Evolutionary conservation across 2,329 filamentous ascomycete species (phyloP).

Genomic region (Colletotrichum liriopes): DNA sequence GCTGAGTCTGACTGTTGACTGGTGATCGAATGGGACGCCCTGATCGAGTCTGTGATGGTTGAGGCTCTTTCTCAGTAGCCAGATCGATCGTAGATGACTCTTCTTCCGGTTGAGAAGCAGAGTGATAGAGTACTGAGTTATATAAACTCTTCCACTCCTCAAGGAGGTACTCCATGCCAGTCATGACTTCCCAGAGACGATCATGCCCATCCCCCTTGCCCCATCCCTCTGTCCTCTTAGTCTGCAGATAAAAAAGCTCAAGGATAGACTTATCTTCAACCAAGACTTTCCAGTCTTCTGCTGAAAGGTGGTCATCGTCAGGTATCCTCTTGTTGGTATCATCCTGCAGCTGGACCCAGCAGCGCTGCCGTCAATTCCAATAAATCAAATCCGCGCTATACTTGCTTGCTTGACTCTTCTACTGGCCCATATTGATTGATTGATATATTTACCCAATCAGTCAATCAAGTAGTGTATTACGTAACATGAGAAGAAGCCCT

Average conservation of each 20-base stretch:
- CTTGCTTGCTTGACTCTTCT: too few relatives aligned
- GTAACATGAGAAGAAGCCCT: too few relatives aligned
- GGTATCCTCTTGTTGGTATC: not conserved
- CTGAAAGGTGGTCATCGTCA: not conserved
- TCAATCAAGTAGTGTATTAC: too few relatives aligned
- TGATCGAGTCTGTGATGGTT: not conserved
- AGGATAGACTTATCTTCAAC: not conserved
- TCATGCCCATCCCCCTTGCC: not conserved
- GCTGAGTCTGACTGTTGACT: not conserved
- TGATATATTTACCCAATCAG: too few relatives aligned
- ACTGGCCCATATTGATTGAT: too few relatives aligned
- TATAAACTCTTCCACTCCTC: conserved; percentile 7
- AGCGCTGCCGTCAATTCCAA: too few relatives aligned
- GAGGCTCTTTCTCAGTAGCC: not conserved
- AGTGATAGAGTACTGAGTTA: not conserved
- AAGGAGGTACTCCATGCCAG: conserved; percentile 17
- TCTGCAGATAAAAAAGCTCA: not conserved
- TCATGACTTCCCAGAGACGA: conserved; percentile 4
- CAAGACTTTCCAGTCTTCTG: not conserved
- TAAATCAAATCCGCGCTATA: too few relatives aligned
- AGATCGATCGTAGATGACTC: not conserved
- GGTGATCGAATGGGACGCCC: not conserved
- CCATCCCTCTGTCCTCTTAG: not conserved
- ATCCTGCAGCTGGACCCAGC: conserved; percentile 1
- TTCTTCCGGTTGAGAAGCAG: not conserved